phyloP scores from a whole-genome alignment of 495 filamentous ascomycete genomes.

The Lepidopterella palustris region DNA sequence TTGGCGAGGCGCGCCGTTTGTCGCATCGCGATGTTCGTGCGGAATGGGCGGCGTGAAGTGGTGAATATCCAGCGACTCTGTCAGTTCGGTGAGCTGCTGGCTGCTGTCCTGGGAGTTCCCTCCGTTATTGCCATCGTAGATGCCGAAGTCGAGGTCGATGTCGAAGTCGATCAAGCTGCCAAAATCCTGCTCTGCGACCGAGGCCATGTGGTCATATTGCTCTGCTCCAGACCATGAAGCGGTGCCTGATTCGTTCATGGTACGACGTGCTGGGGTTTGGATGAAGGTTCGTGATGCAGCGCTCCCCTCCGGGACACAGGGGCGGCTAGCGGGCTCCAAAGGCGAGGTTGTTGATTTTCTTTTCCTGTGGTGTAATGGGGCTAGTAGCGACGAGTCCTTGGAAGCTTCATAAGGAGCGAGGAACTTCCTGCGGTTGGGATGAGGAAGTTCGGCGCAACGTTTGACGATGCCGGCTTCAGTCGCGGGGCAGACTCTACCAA shows the following conservation, averaged over 20 bases:
- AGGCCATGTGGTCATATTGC: conserved; percentile 27
- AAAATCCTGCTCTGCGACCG: conserved; percentile 27
- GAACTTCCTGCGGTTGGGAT: not conserved
- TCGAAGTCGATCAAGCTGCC: conserved; percentile 29
- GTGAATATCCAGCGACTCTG: conserved; percentile 27
- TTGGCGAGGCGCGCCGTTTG: not conserved
- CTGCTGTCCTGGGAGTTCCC: conserved; percentile 7
- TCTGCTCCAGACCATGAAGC: conserved; percentile 23
- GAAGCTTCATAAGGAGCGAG: not conserved
- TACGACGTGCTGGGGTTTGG: not conserved
- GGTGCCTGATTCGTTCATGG: conserved; percentile 16
- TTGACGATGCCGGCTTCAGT: not conserved
- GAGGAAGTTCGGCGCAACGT: not conserved
- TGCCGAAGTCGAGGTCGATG: conserved; percentile 30
- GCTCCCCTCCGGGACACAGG: not conserved
- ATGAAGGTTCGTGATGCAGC: not conserved
- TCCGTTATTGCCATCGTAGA: conserved; percentile 15
- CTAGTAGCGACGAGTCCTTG: not conserved
- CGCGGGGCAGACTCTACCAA: not conserved
- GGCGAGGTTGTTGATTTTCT: not conserved
- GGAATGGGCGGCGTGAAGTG: conserved; percentile 16
- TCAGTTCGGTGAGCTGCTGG: conserved; percentile 22
- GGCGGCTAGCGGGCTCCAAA: not conserved
- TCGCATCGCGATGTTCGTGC: conserved; percentile 12
- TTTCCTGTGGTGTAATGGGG: not conserved